A percentile compares a stretch with the other conserved stretches of the same genome.
These are phyloP conservation scores for Asterochloris sp. DNA, from an alignment of 139 green algal species.

Conservation along the genomic window DNA sequence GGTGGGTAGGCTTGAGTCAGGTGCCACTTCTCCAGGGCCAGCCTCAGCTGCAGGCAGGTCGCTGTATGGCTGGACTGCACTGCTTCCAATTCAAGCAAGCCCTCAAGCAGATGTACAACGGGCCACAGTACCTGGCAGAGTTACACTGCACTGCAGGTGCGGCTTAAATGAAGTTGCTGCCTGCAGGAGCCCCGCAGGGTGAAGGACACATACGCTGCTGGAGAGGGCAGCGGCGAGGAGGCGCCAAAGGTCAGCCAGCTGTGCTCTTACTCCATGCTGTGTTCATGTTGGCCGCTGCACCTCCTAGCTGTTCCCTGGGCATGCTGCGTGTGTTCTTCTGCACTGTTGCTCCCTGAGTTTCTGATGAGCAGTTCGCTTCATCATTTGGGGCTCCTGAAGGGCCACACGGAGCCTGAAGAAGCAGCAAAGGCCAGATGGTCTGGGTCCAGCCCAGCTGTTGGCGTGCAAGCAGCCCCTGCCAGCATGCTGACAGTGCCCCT, in stretches of 20 bases:
- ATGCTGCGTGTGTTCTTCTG: no score
- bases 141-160: background rate
- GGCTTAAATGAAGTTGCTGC: background rate
- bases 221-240: constrained; percentile 56
- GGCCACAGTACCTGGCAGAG: no score
- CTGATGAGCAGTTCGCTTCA: background rate
- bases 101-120: no score
- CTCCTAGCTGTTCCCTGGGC: no score
- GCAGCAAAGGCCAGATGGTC: background rate
- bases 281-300: no score
- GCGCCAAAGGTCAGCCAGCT: constrained; percentile 49
- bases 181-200: constrained; percentile 37
- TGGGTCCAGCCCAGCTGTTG: background rate
- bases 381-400: background rate
- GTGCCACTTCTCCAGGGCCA: background rate
- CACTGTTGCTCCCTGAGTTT: no score
- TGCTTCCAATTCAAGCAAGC: background rate
- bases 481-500: background rate
- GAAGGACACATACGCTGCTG: constrained; percentile 50
- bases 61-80: background rate
- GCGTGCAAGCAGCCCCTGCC: background rate
- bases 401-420: background rate
- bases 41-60: background rate
- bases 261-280: no score
- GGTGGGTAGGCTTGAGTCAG: background rate